Conservation (phyloP, 2,329 filamentous ascomycete species). For the Diplodia corticola region DNA sequence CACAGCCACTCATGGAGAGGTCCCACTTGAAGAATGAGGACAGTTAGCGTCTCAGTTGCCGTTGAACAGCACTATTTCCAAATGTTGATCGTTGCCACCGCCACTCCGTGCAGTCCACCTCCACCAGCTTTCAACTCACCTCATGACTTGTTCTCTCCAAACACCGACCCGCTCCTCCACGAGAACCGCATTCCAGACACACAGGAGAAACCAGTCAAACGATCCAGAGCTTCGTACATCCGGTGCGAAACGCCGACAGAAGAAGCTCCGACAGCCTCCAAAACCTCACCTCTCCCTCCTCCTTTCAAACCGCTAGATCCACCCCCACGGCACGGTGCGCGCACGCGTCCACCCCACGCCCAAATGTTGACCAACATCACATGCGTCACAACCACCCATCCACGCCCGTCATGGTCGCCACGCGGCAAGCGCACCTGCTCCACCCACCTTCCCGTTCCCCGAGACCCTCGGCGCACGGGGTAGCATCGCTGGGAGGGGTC, state of each 20-base stretch:
- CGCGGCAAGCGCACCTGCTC: neutral
- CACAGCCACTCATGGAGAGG: neutral
- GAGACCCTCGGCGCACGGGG: neutral
- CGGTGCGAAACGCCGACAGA: neutral
- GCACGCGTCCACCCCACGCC: neutral
- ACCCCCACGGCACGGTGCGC: neutral
- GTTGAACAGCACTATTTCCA: neutral
- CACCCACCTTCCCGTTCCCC: neutral
- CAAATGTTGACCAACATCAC: too few species aligned
- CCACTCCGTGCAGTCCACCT: neutral
- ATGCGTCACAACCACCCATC: neutral
- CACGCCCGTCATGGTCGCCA: neutral
- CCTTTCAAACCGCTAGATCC: neutral
- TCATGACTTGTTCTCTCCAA: neutral
- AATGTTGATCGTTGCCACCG: neutral
- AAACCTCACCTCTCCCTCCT: neutral
- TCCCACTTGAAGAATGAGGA: neutral
- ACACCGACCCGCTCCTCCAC: too few species aligned
- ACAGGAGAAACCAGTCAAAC: neutral
- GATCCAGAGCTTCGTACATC: too few species aligned
- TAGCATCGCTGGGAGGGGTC: too few species aligned
- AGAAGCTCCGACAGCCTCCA: neutral
- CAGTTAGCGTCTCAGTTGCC: neutral
- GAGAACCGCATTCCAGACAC: neutral
- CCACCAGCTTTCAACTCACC: neutral